Evolutionary conservation across 75 land plant species (phyloP), one percentile per base, ranked within the genome.

Genomic region (Isoetes taiwanensis): DNA sequence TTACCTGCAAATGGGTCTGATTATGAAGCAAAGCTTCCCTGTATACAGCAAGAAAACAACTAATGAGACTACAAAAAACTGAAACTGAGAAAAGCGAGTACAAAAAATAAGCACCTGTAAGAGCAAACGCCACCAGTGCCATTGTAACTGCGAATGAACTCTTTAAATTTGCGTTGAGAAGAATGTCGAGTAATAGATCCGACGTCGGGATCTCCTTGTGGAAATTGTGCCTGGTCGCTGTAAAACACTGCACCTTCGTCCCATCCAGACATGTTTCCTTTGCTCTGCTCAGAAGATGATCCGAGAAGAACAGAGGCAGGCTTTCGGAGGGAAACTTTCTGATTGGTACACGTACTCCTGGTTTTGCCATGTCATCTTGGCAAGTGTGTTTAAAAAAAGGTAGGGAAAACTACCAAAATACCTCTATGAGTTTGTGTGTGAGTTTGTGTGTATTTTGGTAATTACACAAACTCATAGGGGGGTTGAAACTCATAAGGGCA

Each of bases 181-280:
- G 90, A 30, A 69, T 88, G 99, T 52, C 72, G 77, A 10, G 76
- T 69, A 43, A 65, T 65, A 11, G 68, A 54, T 17, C 67, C 68
- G 2, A 68, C 48, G 5, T 74, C 73, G 24, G 65, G 61, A 11
- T 67, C 79, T 50, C 56, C 67, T 20, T 53, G 46, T 3, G 80
- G 84, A 50, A 73, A 86, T 66, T 80, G 83, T 0, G 90, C 84
- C 54, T 87, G 98, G 66, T 94, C 96, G 76, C 99, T 94, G 86
- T 94, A 94, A 76, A 77, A 94, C 41, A 94, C 82, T 5, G 70
- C 77, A 20, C 99, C 99, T 48, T 93, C 99, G 63, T 94, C 99
- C 96, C 96, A 94, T 0, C 99, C 99, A 1, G 96, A 85, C 99
- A 94, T 88, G 30, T 28, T 2, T 32, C 41, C 61, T 21, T n/a